phyloP scores from a whole-genome alignment of 2,329 filamentous ascomycete genomes.

The Fusarium robinianum region DNA sequence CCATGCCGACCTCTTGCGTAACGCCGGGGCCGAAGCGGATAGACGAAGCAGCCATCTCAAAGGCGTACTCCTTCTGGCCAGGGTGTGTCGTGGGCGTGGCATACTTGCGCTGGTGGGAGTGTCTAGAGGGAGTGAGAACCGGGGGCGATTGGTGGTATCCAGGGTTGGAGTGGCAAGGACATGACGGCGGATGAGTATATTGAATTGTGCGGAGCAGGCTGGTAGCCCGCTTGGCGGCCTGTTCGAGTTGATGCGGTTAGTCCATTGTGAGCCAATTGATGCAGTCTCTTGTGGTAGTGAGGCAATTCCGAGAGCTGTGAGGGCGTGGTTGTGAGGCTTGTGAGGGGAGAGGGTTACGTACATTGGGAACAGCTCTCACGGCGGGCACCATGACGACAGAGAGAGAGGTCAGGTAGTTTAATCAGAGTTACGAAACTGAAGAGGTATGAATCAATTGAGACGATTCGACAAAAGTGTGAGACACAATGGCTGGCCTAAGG shows the following conservation, averaged over 20 bases:
- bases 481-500: no score
- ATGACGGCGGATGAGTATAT: conserved; percentile 83
- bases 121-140: conserved; percentile 56
- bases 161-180: conserved; percentile 92
- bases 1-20: conserved; percentile 97
- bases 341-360: conserved; percentile 26
- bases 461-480: conserved; percentile 15
- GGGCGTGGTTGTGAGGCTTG: background rate
- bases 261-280: background rate
- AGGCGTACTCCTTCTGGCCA: conserved; percentile 89
- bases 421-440: no score
- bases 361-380: conserved; percentile 43
- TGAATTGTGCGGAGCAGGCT: conserved; percentile 87
- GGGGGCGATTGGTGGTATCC: conserved; percentile 70
- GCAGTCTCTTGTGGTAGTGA: background rate
- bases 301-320: background rate
- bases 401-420: background rate
- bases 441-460: no score
- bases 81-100: conserved; percentile 71
- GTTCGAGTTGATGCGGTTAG: conserved; percentile 9
- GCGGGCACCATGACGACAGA: conserved; percentile 34
- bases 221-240: conserved; percentile 67
- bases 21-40: conserved; percentile 93
- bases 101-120: conserved; percentile 53
- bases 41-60: conserved; percentile 95